Evolutionary conservation across 2,329 filamentous ascomycete genomes (phyloP).

Genomic region (Fusarium clavum): DNA sequence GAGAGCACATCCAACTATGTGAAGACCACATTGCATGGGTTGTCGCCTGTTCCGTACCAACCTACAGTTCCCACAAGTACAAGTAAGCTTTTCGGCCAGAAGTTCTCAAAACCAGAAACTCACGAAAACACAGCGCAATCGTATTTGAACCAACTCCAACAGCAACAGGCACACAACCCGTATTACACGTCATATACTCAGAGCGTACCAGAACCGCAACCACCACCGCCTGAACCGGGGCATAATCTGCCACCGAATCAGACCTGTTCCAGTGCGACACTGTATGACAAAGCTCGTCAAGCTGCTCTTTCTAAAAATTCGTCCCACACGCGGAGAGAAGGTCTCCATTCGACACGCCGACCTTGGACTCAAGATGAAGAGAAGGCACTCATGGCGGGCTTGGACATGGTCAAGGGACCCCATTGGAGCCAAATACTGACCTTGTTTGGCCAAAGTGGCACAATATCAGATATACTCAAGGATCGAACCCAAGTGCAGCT

Average conservation of each 20-base stretch:
- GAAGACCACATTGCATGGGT: slow-evolving; percentile 56
- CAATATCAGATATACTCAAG: slow-evolving; percentile 83
- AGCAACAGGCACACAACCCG: slow-evolving; percentile 52
- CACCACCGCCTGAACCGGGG: slow-evolving; percentile 46
- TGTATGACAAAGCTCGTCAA: slow-evolving; percentile 70
- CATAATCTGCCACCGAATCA: slow-evolving; percentile 67
- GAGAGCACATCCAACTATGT: slow-evolving; percentile 60
- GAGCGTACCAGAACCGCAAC: slow-evolving; percentile 52
- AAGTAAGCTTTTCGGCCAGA: slow-evolving; percentile 42
- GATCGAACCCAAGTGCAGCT: slow-evolving; percentile 92
- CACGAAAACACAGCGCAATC: slow-evolving; percentile 53
- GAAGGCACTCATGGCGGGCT: slow-evolving; percentile 86
- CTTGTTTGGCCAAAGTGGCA: slow-evolving; percentile 83
- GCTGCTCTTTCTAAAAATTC: slow-evolving; percentile 68
- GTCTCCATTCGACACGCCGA: slow-evolving; percentile 72
- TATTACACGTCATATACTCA: slow-evolving; percentile 52
- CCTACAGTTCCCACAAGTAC: slow-evolving; percentile 56
- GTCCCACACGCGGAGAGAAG: slow-evolving; percentile 66
- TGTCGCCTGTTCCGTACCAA: slow-evolving; percentile 58
- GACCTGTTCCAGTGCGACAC: slow-evolving; percentile 63
- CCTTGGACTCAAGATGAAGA: slow-evolving; percentile 93
- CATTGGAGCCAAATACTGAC: slow-evolving; percentile 94
- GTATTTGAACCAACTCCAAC: slow-evolving; percentile 54
- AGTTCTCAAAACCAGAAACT: slow-evolving; percentile 30
- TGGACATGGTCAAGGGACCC: slow-evolving; percentile 89